A percentile compares a stretch with the other conserved stretches of the same genome.
These are phyloP conservation scores for Blastomyces percursus DNA, from an alignment of 2,329 filamentous ascomycete species.

Conservation along the genomic window DNA sequence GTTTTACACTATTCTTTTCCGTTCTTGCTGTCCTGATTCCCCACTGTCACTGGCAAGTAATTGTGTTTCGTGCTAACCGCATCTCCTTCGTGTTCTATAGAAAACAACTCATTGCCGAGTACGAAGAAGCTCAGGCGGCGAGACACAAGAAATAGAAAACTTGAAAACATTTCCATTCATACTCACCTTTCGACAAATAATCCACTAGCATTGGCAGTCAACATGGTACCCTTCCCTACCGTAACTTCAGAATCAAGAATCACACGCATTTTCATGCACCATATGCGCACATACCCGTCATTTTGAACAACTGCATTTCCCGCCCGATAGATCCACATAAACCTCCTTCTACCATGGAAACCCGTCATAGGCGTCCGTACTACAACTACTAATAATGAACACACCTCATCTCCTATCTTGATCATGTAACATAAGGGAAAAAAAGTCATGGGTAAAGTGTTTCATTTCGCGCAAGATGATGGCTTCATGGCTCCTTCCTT, in stretches of 20 bases:
- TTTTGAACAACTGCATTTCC: not conserved
- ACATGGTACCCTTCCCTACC: not conserved
- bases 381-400: slow-evolving; percentile 7
- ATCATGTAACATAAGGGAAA: slow-evolving; percentile 11
- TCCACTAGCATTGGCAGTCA: not conserved
- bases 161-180: not conserved
- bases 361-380: not conserved
- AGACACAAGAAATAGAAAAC: slow-evolving; percentile 48
- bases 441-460: not conserved
- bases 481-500: not conserved
- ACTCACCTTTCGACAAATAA: not conserved
- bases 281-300: not conserved
- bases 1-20: slow-evolving; percentile 26
- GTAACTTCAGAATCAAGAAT: not conserved
- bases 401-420: slow-evolving; percentile 17
- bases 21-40: not conserved
- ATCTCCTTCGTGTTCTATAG: slow-evolving; percentile 18
- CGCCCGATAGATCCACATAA: not conserved
- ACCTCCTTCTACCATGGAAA: not conserved
- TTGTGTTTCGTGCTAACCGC: slow-evolving; percentile 4
- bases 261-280: not conserved
- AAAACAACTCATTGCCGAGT: slow-evolving; percentile 57
- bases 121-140: slow-evolving; percentile 55
- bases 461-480: slow-evolving; percentile 4
- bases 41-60: not conserved